Conservation (phyloP, 1,139 yeast genomes). For the Meyerozyma sp. region DNA sequence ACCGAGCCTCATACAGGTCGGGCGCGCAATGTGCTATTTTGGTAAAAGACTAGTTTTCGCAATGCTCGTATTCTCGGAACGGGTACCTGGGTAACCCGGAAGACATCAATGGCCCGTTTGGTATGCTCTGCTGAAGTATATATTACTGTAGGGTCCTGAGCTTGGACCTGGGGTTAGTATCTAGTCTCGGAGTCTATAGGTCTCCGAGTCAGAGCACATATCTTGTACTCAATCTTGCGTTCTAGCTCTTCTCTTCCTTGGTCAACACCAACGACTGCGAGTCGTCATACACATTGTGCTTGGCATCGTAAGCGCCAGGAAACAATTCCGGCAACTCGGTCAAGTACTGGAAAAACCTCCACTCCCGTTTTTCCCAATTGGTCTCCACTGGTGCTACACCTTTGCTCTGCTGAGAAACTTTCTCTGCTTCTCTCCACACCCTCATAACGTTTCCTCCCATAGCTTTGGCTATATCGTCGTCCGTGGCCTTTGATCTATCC, state of each 20-base stretch:
- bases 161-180: background rate
- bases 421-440: constrained; percentile 44
- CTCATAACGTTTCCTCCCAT: constrained; percentile 47
- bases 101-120: too few species aligned
- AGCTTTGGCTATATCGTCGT: constrained; percentile 34
- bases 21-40: background rate
- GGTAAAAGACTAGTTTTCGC: too few species aligned
- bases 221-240: too few species aligned
- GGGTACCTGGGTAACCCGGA: too few species aligned
- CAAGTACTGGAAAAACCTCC: constrained; percentile 32
- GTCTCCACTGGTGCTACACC: constrained; percentile 25
- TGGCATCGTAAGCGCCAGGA: constrained; percentile 24
- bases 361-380: constrained; percentile 37
- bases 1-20: background rate
- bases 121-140: too few species aligned
- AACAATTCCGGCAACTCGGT: constrained; percentile 30
- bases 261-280: background rate
- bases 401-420: constrained; percentile 19
- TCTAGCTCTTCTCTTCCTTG: background rate
- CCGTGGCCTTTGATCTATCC: constrained; percentile 31
- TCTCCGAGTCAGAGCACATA: too few species aligned
- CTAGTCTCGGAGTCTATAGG: too few species aligned
- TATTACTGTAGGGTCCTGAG: too few species aligned
- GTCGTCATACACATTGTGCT: background rate
- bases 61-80: too few species aligned